Conservation (phyloP, 108 stramenopile species). For the Seminavis robusta region DNA sequence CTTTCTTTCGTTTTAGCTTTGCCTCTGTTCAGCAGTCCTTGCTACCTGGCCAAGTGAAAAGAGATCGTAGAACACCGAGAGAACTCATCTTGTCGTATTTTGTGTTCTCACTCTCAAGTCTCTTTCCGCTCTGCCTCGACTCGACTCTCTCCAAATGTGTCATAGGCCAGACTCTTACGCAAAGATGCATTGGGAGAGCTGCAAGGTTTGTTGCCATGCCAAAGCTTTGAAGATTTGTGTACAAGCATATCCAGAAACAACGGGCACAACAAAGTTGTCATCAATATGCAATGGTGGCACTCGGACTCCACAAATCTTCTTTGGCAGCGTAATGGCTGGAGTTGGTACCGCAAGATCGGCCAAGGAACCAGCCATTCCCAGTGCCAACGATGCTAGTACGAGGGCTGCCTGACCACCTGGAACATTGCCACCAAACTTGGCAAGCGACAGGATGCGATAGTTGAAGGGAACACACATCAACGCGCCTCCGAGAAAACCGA, state of each 20-base stretch:
- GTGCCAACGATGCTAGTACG: constrained; percentile 36
- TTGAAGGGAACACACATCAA: constrained; percentile 75
- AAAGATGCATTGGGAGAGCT: background rate
- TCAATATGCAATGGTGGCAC: constrained; percentile 89
- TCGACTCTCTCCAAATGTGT: no score
- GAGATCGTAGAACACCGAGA: no score
- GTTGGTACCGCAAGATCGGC: constrained; percentile 87
- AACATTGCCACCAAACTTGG: constrained; percentile 37
- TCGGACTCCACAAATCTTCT: constrained; percentile 55
- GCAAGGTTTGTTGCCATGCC: constrained; percentile 24
- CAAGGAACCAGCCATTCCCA: constrained; percentile 79
- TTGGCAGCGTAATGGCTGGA: constrained; percentile 73
- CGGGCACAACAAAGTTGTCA: constrained; percentile 80
- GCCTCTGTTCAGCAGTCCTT: no score
- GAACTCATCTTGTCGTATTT: no score
- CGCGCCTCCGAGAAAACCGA: constrained; percentile 82
- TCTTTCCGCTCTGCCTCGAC: no score
- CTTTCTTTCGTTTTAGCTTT: no score
- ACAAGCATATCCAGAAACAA: constrained; percentile 69
- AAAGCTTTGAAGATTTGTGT: constrained; percentile 50
- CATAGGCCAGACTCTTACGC: background rate
- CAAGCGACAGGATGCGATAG: constrained; percentile 57
- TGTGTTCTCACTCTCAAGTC: no score
- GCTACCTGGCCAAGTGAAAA: no score
- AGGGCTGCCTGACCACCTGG: constrained; percentile 31